A percentile compares a stretch with the other conserved stretches of the same genome.
Conservation (phyloP, 805 yeast species). For the Candida odintsovae region DNA sequence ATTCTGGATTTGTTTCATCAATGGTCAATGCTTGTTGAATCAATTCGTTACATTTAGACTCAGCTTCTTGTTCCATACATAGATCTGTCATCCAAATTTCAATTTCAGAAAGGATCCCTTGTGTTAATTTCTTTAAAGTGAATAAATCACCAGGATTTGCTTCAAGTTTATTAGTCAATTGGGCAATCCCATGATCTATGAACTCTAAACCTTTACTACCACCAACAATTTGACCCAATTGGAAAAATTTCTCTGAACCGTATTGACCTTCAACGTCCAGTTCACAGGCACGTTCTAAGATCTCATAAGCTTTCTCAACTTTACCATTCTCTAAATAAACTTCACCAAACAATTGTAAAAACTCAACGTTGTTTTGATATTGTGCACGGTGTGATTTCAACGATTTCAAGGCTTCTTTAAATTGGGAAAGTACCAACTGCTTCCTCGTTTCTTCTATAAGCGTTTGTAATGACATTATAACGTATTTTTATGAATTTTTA, state of each 20-base stretch:
- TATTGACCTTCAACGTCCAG: slow-evolving; percentile 58
- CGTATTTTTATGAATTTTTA: neutral
- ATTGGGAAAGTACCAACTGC: slow-evolving; percentile 3
- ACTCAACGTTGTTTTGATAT: slow-evolving; percentile 37
- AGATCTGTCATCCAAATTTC: slow-evolving; percentile 98
- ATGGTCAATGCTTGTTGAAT: slow-evolving; percentile 59
- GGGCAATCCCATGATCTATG: slow-evolving; percentile 57
- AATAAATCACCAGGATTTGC: slow-evolving; percentile 25
- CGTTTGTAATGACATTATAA: slow-evolving; percentile 1
- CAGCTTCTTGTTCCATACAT: slow-evolving; percentile 92
- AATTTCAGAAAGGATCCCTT: slow-evolving; percentile 77
- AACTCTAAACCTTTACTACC: slow-evolving; percentile 66
- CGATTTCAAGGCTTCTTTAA: slow-evolving; percentile 28
- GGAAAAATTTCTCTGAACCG: slow-evolving; percentile 81
- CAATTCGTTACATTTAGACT: slow-evolving; percentile 65
- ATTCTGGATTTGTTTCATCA: slow-evolving; percentile 58
- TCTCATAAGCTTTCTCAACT: slow-evolving; percentile 69
- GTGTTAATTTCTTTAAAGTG: slow-evolving; percentile 55
- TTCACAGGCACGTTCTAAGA: slow-evolving; percentile 54
- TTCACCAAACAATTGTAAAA: slow-evolving; percentile 64
- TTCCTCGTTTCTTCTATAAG: slow-evolving; percentile 11
- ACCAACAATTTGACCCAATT: slow-evolving; percentile 87
- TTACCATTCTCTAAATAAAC: slow-evolving; percentile 73
- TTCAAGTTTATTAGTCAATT: slow-evolving; percentile 37
- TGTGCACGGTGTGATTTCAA: slow-evolving; percentile 27